A percentile compares a stretch with the other conserved stretches of the same genome.
Conservation (phyloP, 2,329 filamentous ascomycete species). For the Phialophora macrospora region DNA sequence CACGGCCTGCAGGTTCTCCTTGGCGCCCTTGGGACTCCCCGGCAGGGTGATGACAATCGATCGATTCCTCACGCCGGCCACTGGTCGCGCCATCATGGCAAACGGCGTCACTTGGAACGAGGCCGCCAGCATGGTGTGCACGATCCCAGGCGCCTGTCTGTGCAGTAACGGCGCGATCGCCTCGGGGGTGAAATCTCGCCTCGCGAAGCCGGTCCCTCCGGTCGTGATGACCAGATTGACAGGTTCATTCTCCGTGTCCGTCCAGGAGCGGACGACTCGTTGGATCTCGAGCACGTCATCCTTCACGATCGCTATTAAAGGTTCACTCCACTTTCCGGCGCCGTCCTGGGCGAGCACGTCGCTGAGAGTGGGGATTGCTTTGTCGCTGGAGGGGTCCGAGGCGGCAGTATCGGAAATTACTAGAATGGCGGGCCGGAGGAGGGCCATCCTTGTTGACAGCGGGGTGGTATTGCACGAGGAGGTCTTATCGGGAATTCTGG, state of each 20-base stretch:
- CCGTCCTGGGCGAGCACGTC: slow-evolving; percentile 71
- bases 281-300: slow-evolving; percentile 80
- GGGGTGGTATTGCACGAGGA: too few species aligned
- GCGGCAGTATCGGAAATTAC: slow-evolving; percentile 90
- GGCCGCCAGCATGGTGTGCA: slow-evolving; percentile 90
- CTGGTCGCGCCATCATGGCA: slow-evolving; percentile 93
- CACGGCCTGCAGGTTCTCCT: slow-evolving; percentile 87
- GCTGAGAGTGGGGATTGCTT: slow-evolving; percentile 68
- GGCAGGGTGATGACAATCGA: slow-evolving; percentile 87
- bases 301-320: slow-evolving; percentile 73
- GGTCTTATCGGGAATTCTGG: slow-evolving; percentile 48
- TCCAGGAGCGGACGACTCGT: slow-evolving; percentile 71
- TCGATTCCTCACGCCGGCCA: slow-evolving; percentile 82
- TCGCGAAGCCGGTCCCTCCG: slow-evolving; percentile 90
- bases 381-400: slow-evolving; percentile 77
- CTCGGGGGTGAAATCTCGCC: slow-evolving; percentile 86
- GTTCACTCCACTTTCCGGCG: slow-evolving; percentile 71
- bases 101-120: slow-evolving; percentile 90
- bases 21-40: slow-evolving; percentile 92
- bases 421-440: slow-evolving; percentile 76
- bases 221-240: slow-evolving; percentile 82
- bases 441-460: slow-evolving; percentile 25
- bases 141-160: slow-evolving; percentile 83
- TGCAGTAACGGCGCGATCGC: slow-evolving; percentile 80
- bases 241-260: slow-evolving; percentile 59